Conservation (phyloP, 768 basidiomycete genomes). For the Pleurotus sapidus region DNA sequence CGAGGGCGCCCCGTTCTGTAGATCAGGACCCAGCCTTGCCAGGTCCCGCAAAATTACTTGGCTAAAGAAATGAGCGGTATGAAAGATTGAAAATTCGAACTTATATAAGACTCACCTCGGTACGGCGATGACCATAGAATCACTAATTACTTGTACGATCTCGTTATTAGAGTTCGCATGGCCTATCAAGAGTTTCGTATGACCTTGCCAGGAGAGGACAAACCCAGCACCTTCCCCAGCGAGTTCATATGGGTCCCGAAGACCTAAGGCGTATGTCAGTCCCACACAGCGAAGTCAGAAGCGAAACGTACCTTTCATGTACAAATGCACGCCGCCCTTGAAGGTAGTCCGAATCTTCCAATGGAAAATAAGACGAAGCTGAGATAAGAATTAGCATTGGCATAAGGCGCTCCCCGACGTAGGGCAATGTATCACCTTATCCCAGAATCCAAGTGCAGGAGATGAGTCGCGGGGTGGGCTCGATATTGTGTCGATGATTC, state of each 20-base stretch:
- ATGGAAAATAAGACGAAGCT: slow-evolving; percentile 81
- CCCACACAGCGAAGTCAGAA: not conserved
- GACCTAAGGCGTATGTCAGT: slow-evolving; percentile 45
- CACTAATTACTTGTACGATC: slow-evolving; percentile 78
- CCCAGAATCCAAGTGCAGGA: slow-evolving; percentile 90
- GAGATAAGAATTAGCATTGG: not conserved
- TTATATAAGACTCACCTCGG: slow-evolving; percentile 55
- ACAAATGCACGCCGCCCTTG: slow-evolving; percentile 65
- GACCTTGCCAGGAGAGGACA: slow-evolving; percentile 79
- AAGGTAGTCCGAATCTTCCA: slow-evolving; percentile 75
- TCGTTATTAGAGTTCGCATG: slow-evolving; percentile 71
- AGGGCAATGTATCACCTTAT: slow-evolving; percentile 55
- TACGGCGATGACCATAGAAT: slow-evolving; percentile 78
- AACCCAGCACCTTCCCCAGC: slow-evolving; percentile 80
- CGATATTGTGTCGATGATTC: slow-evolving; percentile 77
- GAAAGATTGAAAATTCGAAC: slow-evolving; percentile 21
- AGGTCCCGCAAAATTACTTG: slow-evolving; percentile 10
- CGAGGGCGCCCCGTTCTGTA: slow-evolving; percentile 13
- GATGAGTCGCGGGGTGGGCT: slow-evolving; percentile 79
- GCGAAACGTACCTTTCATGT: slow-evolving; percentile 72
- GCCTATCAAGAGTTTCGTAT: slow-evolving; percentile 67
- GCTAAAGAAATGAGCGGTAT: slow-evolving; percentile 9
- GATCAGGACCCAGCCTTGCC: not conserved
- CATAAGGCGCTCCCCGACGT: not conserved
- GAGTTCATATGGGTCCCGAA: slow-evolving; percentile 75